These are phyloP conservation scores for Hypoxylon fuscum DNA, from an alignment of 495 filamentous ascomycete genomes.

Conservation along the genomic window DNA sequence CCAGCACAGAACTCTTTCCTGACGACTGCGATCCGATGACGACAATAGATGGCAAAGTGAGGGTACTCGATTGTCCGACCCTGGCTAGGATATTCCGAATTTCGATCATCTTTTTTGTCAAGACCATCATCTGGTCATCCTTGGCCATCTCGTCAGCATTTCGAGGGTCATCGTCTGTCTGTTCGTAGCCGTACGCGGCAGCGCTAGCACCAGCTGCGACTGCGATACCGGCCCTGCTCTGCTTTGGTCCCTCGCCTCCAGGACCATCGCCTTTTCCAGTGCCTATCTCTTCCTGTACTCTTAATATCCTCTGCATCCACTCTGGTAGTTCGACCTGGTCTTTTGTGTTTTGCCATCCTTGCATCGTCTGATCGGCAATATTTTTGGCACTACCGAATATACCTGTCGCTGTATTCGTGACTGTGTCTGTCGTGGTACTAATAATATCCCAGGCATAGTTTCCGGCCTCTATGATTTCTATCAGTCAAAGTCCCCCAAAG, in stretches of 20 bases:
- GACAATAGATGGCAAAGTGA: constrained; percentile 94
- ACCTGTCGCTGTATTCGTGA: constrained; percentile 69
- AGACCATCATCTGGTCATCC: constrained; percentile 99
- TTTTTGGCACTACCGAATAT: constrained; percentile 75
- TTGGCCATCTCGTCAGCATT: constrained; percentile 69
- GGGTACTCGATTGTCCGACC: constrained; percentile 86
- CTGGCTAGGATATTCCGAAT: constrained; percentile 90
- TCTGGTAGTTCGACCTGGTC: constrained; percentile 79
- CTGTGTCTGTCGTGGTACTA: constrained; percentile 72
- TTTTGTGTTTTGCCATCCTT: constrained; percentile 85
- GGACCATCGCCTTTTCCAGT: constrained; percentile 54
- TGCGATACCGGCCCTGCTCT: constrained; percentile 67
- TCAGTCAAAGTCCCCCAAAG: constrained; percentile 15
- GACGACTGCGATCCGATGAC: constrained; percentile 99
- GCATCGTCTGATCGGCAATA: constrained; percentile 78
- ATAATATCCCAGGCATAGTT: constrained; percentile 88
- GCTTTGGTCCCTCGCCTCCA: constrained; percentile 62
- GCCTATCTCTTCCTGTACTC: constrained; percentile 61
- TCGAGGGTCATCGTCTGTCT: constrained; percentile 75
- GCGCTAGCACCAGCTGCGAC: constrained; percentile 69
- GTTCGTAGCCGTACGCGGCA: constrained; percentile 79
- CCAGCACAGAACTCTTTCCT: constrained; percentile 96
- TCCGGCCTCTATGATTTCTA: constrained; percentile 72
- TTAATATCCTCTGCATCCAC: constrained; percentile 83
- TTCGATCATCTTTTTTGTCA: constrained; percentile 99